These are phyloP conservation scores for Penicillium macrosclerotiorum DNA, from an alignment of 495 filamentous ascomycete genomes.

Conservation along the genomic window DNA sequence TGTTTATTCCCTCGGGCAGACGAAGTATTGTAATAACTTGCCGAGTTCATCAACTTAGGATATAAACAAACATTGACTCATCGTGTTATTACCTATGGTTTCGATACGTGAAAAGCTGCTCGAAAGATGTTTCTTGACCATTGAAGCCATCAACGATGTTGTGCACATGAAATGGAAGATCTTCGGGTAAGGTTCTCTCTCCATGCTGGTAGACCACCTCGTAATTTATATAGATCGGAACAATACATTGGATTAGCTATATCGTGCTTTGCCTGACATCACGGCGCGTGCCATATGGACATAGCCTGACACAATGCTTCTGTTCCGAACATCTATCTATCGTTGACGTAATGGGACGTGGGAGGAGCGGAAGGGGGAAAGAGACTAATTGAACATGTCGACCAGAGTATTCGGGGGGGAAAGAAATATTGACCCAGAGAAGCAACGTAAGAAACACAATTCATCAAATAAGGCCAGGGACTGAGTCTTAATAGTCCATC, in stretches of 20 bases:
- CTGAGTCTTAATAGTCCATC: constrained; percentile 59
- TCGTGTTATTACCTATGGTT: too few relatives aligned
- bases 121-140: too few relatives aligned
- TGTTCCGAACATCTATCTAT: constrained; percentile 19
- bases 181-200: too few relatives aligned
- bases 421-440: constrained; percentile 8
- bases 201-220: too few relatives aligned
- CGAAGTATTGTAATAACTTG: too few relatives aligned
- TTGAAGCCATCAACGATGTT: too few relatives aligned
- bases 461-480: constrained; percentile 16
- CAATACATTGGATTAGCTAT: constrained; percentile 11
- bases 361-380: constrained; percentile 12
- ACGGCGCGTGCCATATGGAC: neutral
- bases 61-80: too few relatives aligned
- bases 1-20: too few relatives aligned
- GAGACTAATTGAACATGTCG: constrained; percentile 24
- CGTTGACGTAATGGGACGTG: constrained; percentile 8
- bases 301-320: constrained; percentile 1
- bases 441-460: constrained; percentile 16
- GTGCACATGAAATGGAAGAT: too few relatives aligned
- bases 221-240: neutral
- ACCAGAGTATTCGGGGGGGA: constrained; percentile 4
- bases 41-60: too few relatives aligned
- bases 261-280: neutral
- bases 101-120: too few relatives aligned